A percentile compares a stretch with the other conserved stretches of the same genome.
Conservation (phyloP, 2,329 filamentous ascomycete species). For the Epichloe hybrida region DNA sequence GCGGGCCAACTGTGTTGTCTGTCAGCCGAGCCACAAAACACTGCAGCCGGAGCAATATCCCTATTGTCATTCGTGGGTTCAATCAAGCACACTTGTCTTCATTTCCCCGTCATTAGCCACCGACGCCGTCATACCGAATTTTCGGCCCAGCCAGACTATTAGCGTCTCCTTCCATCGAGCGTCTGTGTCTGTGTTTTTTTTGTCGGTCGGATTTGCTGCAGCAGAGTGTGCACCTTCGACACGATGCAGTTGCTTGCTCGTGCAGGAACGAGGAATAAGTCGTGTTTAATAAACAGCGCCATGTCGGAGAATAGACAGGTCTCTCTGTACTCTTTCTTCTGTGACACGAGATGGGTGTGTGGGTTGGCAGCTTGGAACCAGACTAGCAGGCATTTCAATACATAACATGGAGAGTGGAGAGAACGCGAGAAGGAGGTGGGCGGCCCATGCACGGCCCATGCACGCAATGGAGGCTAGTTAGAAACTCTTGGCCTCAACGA, state of each 20-base stretch:
- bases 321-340: background rate
- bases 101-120: no score
- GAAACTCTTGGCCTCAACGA: background rate
- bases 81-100: no score
- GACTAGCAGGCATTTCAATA: background rate
- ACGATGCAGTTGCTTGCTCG: no score
- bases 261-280: background rate
- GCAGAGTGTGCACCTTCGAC: no score
- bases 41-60: background rate
- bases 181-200: no score
- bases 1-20: background rate
- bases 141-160: no score
- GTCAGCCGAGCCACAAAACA: background rate
- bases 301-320: background rate
- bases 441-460: no score
- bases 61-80: background rate
- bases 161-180: no score
- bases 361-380: no score
- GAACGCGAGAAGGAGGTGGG: background rate
- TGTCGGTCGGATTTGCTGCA: no score
- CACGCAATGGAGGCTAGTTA: background rate
- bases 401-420: background rate
- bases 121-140: no score
- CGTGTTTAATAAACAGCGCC: background rate
- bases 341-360: background rate